phyloP scores from a whole-genome alignment of 2,329 filamentous ascomycete genomes.

The Paracamarosporium sp. region DNA sequence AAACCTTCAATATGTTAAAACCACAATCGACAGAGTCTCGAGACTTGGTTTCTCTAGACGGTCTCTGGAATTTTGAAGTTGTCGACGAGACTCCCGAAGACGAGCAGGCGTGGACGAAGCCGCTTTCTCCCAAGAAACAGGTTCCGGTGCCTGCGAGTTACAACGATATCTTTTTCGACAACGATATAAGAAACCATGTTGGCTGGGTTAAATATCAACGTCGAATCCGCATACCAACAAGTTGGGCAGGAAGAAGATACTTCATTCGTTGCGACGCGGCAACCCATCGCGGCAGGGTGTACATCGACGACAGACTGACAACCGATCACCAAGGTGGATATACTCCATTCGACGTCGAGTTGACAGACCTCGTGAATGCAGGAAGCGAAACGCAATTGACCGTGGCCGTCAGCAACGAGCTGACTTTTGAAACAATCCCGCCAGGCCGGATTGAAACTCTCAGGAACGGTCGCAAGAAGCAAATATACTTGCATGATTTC shows the following conservation, averaged over 20 bases:
- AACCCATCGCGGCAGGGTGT: conserved; percentile 13
- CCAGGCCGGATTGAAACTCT: conserved; percentile 10
- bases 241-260: conserved; percentile 6
- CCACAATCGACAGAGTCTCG: too few species aligned
- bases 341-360: conserved; percentile 15
- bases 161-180: conserved; percentile 15
- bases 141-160: conserved; percentile 15
- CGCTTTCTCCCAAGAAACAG: conserved; percentile 8
- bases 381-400: conserved; percentile 10
- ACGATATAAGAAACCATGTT: conserved; percentile 11
- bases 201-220: conserved; percentile 19
- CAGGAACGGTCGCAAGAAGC: conserved; percentile 5
- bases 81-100: too few species aligned
- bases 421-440: conserved; percentile 14
- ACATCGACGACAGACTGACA: conserved; percentile 9
- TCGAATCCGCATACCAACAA: conserved; percentile 6
- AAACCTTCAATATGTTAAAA: too few species aligned
- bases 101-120: too few species aligned
- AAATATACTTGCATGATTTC: conserved; percentile 16
- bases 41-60: too few species aligned
- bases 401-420: conserved; percentile 13
- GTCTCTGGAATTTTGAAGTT: too few species aligned
- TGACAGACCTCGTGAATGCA: conserved; percentile 9
- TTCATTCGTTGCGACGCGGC: conserved; percentile 15
- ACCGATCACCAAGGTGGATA: conserved; percentile 13